A percentile compares a stretch with the other conserved stretches of the same genome.
phyloP scores from a whole-genome alignment of 2,329 filamentous ascomycete species.

The Plectosphaerella sp. region DNA sequence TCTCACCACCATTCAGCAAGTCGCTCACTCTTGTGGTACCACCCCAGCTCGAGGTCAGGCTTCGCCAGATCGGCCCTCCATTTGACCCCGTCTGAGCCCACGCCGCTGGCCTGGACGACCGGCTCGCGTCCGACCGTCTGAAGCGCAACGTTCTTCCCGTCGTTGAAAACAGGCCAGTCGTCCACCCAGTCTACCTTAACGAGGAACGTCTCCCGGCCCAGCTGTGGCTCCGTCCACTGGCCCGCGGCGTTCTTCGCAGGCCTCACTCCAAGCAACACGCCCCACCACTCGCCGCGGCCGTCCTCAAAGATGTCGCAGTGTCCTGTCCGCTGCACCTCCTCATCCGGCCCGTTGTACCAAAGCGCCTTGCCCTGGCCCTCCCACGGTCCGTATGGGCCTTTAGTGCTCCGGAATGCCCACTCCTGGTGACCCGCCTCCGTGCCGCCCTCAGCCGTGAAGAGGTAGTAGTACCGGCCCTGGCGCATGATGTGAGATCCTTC shows the following conservation, averaged over 20 bases:
- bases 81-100: slow-evolving; percentile 24
- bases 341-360: slow-evolving; percentile 39
- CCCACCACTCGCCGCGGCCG: slow-evolving; percentile 39
- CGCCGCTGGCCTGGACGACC: slow-evolving; percentile 10
- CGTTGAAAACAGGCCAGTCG: slow-evolving; percentile 47
- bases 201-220: slow-evolving; percentile 41
- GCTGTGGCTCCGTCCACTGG: slow-evolving; percentile 32
- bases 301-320: slow-evolving; percentile 45
- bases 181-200: slow-evolving; percentile 44
- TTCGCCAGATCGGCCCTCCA: slow-evolving; percentile 28
- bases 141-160: slow-evolving; percentile 36
- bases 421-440: slow-evolving; percentile 46
- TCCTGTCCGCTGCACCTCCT: slow-evolving; percentile 45
- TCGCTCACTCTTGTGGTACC: slow-evolving; percentile 30
- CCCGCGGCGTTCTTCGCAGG: slow-evolving; percentile 21
- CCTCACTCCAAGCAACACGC: slow-evolving; percentile 40
- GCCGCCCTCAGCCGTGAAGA: slow-evolving; percentile 34
- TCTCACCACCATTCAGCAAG: neutral
- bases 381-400: slow-evolving; percentile 43
- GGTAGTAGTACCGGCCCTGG: slow-evolving; percentile 28
- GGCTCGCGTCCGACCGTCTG: slow-evolving; percentile 23
- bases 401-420: slow-evolving; percentile 43
- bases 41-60: slow-evolving; percentile 25
- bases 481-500: slow-evolving; percentile 37
- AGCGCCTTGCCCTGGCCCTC: slow-evolving; percentile 38